Percentiles rank a stretch among this genome's conserved stretches.
phyloP scores from a whole-genome alignment of 2,329 filamentous ascomycete species.

The Diaporthe destruens region DNA sequence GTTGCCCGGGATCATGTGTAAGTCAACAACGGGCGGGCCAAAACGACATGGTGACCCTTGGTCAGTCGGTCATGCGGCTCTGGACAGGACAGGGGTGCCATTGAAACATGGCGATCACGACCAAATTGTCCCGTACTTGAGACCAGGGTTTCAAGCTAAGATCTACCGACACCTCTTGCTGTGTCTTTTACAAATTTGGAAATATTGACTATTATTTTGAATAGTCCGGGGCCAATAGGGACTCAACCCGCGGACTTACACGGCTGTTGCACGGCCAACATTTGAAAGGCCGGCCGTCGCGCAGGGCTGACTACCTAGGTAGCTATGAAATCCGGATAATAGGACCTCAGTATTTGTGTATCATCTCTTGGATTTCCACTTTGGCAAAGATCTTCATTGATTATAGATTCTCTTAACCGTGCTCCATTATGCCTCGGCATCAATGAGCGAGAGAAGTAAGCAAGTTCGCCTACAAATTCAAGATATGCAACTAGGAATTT shows the following conservation, averaged over 20 bases:
- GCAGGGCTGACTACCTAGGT: background rate
- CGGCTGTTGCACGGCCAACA: background rate
- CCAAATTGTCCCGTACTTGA: slow-evolving; percentile 16
- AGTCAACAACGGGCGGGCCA: slow-evolving; percentile 4
- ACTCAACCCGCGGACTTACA: background rate
- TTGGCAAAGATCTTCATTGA: background rate
- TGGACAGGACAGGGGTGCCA: slow-evolving; percentile 10
- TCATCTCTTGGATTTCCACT: background rate
- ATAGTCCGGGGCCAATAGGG: background rate
- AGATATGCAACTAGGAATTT: too few species aligned
- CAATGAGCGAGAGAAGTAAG: too few species aligned
- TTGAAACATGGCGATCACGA: slow-evolving; percentile 31
- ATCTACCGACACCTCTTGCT: slow-evolving; percentile 9
- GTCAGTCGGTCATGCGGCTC: slow-evolving; percentile 18
- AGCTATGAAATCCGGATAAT: background rate
- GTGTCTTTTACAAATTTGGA: background rate
- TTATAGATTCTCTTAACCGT: too few species aligned
- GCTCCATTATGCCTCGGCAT: background rate
- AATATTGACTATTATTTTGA: background rate
- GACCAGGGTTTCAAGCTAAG: slow-evolving; percentile 29
- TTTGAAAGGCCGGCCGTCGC: background rate
- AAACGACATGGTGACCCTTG: slow-evolving; percentile 11
- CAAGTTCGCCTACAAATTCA: too few species aligned
- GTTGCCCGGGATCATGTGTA: background rate
- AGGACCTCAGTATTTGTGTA: background rate